Conservation (phyloP, 2,329 filamentous ascomycete species). For the Colletotrichum limetticola region DNA sequence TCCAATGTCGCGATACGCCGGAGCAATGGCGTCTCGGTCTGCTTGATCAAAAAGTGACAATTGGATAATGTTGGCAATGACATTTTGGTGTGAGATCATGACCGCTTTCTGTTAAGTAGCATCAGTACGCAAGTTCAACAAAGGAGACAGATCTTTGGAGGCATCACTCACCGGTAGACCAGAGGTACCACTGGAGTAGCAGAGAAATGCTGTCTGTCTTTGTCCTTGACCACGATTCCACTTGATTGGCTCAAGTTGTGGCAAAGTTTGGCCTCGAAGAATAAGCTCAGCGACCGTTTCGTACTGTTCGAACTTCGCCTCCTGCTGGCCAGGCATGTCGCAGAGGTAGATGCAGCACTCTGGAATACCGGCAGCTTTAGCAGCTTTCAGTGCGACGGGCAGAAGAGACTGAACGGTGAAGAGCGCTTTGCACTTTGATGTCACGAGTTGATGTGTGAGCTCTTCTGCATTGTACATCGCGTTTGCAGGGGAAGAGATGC, state of each 20-base stretch:
- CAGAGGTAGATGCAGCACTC: constrained; percentile 60
- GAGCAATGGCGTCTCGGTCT: constrained; percentile 35
- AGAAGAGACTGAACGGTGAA: constrained; percentile 79
- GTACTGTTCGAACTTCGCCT: neutral
- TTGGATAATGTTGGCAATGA: constrained; percentile 79
- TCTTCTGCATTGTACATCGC: constrained; percentile 74
- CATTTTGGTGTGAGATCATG: constrained; percentile 80
- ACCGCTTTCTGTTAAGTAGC: constrained; percentile 71
- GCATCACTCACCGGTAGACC: constrained; percentile 66
- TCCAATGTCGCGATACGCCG: no score
- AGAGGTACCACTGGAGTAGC: constrained; percentile 78
- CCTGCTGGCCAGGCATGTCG: neutral
- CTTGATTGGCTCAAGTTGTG: constrained; percentile 56
- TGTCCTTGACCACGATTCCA: constrained; percentile 67
- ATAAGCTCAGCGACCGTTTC: neutral
- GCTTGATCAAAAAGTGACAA: constrained; percentile 54
- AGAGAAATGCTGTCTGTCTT: constrained; percentile 72
- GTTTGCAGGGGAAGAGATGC: constrained; percentile 76
- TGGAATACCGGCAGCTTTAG: constrained; percentile 71
- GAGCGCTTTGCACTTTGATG: constrained; percentile 71
- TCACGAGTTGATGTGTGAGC: constrained; percentile 74
- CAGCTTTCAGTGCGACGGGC: constrained; percentile 71
- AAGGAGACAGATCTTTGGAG: no score
- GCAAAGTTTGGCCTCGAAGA: constrained; percentile 46
- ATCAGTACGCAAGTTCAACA: neutral